Evolutionary conservation across 495 filamentous ascomycete species (phyloP).

Genomic region (Polyplosphaeria fusca): DNA sequence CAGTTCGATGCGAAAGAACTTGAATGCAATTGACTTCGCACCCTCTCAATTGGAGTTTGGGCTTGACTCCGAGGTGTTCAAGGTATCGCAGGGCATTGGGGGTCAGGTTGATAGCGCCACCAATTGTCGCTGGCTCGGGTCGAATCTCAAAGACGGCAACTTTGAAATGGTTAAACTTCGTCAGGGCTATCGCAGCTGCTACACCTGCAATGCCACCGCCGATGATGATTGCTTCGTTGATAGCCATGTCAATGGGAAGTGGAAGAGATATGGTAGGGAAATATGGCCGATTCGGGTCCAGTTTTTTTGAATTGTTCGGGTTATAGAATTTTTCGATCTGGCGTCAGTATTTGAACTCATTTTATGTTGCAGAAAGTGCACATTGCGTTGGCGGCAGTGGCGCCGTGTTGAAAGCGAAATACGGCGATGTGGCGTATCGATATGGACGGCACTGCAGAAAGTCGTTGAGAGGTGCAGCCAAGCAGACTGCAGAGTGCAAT

Average conservation of each 20-base stretch:
- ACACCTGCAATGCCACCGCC: slow-evolving; percentile 27
- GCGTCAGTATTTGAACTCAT: no score
- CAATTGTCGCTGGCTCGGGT: slow-evolving; percentile 24
- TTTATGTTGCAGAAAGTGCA: no score
- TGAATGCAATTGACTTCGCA: slow-evolving; percentile 24
- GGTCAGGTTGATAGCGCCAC: slow-evolving; percentile 25
- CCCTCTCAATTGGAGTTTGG: slow-evolving; percentile 1
- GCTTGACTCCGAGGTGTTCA: slow-evolving; percentile 20
- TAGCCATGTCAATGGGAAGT: slow-evolving; percentile 6
- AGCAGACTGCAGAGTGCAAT: no score
- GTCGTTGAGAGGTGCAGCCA: no score
- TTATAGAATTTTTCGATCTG: no score
- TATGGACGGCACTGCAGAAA: no score
- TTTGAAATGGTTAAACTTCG: slow-evolving; percentile 3
- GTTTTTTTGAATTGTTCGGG: no score
- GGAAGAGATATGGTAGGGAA: neutral
- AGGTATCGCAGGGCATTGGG: slow-evolving; percentile 29
- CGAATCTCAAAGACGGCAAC: slow-evolving; percentile 26
- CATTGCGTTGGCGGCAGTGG: no score
- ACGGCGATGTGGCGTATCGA: no score
- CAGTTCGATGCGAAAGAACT: slow-evolving; percentile 23
- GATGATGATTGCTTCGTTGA: slow-evolving; percentile 26
- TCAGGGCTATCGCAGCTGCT: slow-evolving; percentile 22
- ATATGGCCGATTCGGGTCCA: neutral
- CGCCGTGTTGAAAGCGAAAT: no score